Evolutionary conservation across 805 yeast species (phyloP), one percentile per base, ranked within the genome.

Genomic region (Groenewaldozyma salmanticensis): DNA sequence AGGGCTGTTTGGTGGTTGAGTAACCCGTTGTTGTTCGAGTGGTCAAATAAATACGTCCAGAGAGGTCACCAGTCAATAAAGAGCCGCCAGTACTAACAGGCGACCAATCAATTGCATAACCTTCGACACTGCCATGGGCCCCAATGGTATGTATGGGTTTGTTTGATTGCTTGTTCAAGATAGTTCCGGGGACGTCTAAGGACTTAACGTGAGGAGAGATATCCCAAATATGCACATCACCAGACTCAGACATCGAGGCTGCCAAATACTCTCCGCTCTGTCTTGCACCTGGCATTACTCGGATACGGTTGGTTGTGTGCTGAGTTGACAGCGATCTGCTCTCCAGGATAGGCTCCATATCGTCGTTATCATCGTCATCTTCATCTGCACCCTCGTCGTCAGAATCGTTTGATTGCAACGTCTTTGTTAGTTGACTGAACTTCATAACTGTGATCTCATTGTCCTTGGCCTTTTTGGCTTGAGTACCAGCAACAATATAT

Each of bases 71-170:
- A 3, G 94, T 75, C 43, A 92, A 68, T 47, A 92, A 66, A 1
- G 87, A 72, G 18, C 97, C 97, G 2, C 85, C 75, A 49, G 71
- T 72, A 45, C 78, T 74, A 48, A 81, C 65, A 33, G 96, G 95
- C 1, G 95, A 84, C 98, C 98, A 92, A 62, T 90, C 98, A 35
- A 92, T 61, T 13, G 96, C 98, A 56, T 86, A 92, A 27, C 98
- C 97, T 66, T 92, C 98, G n/a, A 84, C 94, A 50, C 81, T 80
- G 19, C 96, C 96, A 59, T 92, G 98, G 48, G 66, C 71, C 55
- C 75, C 75, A 45, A 92, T 69, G 4, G 95, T 86, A 64, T 87
- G 88, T 7, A 77, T 57, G 16, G 97, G 95, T 59, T 79, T 75
- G 58, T 81, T 85, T 48, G 79, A 73, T 15, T 72, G 64, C 58